Percentiles rank a stretch among this genome's conserved stretches.
phyloP scores from a whole-genome alignment of 2,329 filamentous ascomycete genomes.

The Neurospora crassa region DNA sequence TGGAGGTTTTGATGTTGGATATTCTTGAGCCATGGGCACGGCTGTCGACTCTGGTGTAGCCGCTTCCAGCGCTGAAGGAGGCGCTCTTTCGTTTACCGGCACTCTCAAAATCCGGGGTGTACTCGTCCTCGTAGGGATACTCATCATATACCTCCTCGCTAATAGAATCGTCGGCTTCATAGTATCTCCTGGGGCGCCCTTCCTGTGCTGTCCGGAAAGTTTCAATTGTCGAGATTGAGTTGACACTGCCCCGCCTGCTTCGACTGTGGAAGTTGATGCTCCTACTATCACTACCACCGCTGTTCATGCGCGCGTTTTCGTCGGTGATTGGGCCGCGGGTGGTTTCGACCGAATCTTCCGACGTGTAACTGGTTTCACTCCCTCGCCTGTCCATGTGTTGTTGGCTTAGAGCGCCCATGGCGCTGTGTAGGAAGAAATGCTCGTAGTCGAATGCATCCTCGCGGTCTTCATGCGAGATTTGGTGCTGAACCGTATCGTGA shows the following conservation, averaged over 20 bases:
- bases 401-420: constrained; percentile 67
- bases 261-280: constrained; percentile 11
- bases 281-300: constrained; percentile 12
- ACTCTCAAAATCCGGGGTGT: constrained; percentile 16
- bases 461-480: constrained; percentile 78
- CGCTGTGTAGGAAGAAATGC: constrained; percentile 89
- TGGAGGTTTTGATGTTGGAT: constrained; percentile 10
- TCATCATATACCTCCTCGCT: constrained; percentile 5
- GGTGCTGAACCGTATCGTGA: constrained; percentile 49
- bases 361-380: constrained; percentile 46
- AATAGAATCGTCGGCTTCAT: constrained; percentile 8
- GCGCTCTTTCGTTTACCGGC: constrained; percentile 8
- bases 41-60: neutral
- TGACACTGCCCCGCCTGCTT: constrained; percentile 34
- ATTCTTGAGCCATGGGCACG: neutral
- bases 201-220: constrained; percentile 50
- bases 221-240: constrained; percentile 41
- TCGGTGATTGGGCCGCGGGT: constrained; percentile 38
- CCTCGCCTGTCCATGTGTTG: constrained; percentile 34
- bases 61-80: constrained; percentile 6
- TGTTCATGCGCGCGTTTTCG: constrained; percentile 4
- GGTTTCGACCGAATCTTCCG: constrained; percentile 53
- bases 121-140: constrained; percentile 18
- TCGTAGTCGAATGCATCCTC: constrained; percentile 95
- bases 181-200: constrained; percentile 29